These are phyloP conservation scores for Antitrichia curtipendula DNA, from an alignment of 225 moss, liverwort and hornwort genomes.

Conservation along the genomic window DNA sequence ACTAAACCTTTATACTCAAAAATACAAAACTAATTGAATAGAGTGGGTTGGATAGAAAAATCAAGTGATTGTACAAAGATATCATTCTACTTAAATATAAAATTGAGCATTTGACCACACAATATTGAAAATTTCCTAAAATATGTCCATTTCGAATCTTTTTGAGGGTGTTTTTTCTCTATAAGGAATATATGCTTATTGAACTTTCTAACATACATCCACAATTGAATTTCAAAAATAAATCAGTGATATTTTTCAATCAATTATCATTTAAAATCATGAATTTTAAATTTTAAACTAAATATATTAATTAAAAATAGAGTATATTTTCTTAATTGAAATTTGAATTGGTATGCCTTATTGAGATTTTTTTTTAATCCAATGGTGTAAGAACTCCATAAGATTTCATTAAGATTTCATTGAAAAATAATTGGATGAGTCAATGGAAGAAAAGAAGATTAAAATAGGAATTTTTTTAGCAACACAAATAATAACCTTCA, in stretches of 20 bases:
- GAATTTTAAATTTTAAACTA: neutral
- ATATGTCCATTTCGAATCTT: neutral
- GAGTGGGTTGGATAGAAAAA: neutral
- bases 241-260: accelerated
- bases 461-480: neutral
- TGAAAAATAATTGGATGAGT: neutral
- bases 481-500: accelerated
- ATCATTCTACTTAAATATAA: neutral
- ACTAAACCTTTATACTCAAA: neutral
- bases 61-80: accelerated
- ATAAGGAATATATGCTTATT: accelerated
- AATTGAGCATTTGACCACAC: accelerated
- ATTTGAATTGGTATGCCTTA: accelerated
- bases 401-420: neutral
- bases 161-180: neutral
- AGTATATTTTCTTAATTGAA: neutral
- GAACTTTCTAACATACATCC: too few species aligned
- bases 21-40: neutral
- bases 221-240: neutral
- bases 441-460: neutral
- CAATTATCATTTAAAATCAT: neutral
- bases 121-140: accelerated
- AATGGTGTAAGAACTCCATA: neutral
- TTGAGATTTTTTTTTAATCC: neutral
- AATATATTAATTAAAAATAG: neutral